Base-by-base conservation (phyloP, 2,329 filamentous ascomycete species). In the Trichophyton rubrum region DNA sequence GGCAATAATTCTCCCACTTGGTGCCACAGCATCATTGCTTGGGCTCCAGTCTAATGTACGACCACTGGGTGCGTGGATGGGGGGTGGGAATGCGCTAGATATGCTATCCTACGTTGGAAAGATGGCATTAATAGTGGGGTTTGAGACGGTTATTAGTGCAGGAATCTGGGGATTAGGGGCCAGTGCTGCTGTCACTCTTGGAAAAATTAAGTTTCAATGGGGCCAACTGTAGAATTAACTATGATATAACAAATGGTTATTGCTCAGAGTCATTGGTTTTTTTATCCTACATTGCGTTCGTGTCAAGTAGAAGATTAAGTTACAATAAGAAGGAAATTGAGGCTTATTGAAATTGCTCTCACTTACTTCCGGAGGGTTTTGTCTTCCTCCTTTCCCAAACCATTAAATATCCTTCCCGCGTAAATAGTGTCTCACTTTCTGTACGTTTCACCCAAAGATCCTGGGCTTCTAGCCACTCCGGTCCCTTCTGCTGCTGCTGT, bases 371-470 rank as follows among this genome's bases (percentile, higher is more conserved):
- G 8, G 3, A n/a, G 20, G 33, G 56, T 4, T 41, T 70, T 35
- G 71, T 62, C 70, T 82, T 86, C 74, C 90, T 83, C 73, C 88
- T 81, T 78, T 97, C 93, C 93, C 93, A 97, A 51, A 99, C 84
- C 82, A 97, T 95, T 62, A 97, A 75, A 78, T 97, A 97, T 60
- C 88, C 88, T 80, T 99, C 93, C 59, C 92, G 90, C 0, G 95
- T 87, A 69, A 96, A 95, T 65, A 99, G 72, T 67, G 95, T 82
- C 78, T 99, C 92, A 64, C 84, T 88, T 74, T 92, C 87, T 20
- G 93, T 88, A 73, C 86, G 86, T 71, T 96, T 89, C 5, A 99
- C 92, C 71, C 87, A 96, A 66, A 99, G 72, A 76, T 99, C 93
- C 77, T 99, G 93, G 60, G 91, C 87, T 62, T 95, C 88, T 59